Conservation (phyloP, 2,329 filamentous ascomycete species). For the Colletotrichum sp. region DNA sequence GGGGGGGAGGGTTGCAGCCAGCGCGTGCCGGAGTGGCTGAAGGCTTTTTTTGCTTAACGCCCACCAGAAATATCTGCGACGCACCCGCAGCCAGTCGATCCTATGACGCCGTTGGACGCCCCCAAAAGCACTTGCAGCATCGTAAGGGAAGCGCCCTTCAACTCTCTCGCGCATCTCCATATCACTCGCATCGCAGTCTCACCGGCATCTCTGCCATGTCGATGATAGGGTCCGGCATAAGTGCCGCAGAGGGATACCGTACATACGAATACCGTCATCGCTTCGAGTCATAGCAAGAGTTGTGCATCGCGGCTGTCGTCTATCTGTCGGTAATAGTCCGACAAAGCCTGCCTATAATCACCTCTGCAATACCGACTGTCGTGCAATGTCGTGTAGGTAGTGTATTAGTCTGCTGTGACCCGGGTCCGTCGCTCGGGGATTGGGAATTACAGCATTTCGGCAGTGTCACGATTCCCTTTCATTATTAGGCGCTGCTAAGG, state of each 20-base stretch:
- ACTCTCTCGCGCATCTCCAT: neutral
- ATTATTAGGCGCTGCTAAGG: slow-evolving; percentile 1
- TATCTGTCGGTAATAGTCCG: slow-evolving; percentile 5
- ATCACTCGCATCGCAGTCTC: neutral
- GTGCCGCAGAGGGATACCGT: neutral
- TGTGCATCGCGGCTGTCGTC: neutral
- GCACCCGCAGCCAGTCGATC: slow-evolving; percentile 1
- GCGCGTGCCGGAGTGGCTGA: neutral
- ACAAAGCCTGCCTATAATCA: neutral
- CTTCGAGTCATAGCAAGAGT: neutral
- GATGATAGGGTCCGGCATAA: neutral
- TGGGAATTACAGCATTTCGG: neutral
- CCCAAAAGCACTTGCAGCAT: neutral
- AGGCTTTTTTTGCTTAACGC: neutral
- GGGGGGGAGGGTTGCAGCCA: neutral
- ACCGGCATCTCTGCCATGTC: neutral
- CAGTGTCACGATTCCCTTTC: neutral
- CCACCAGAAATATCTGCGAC: slow-evolving; percentile 6
- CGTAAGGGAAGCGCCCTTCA: neutral
- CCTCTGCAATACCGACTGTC: neutral
- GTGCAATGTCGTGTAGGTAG: neutral
- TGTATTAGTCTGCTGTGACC: neutral
- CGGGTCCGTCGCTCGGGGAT: neutral
- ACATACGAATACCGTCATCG: neutral
- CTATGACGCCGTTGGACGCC: neutral